Base-by-base conservation (phyloP, 495 filamentous ascomycete species). In the Delitschia confertaspora region DNA sequence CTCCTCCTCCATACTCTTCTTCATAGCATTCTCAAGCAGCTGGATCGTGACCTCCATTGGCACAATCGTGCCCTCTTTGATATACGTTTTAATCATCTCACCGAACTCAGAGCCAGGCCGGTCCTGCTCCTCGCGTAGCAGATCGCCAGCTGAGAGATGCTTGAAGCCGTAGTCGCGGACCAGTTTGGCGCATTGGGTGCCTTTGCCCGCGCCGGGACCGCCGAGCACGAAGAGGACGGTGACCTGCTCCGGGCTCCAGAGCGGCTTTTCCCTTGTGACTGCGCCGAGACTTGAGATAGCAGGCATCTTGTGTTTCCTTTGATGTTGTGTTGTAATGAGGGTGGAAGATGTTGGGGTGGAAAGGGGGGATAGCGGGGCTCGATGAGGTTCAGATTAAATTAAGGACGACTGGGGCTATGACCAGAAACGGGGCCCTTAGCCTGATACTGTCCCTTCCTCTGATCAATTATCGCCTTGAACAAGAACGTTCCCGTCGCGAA, bases 31-130 rank as follows among this genome's bases (percentile, higher is more conserved):
- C 63, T 95, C 91, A 3, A 98, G 74, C 11, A 98, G 63, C 20
- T 82, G 79, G 26, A 98, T 81, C n/a, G 91, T 98, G 16, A 98
- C 87, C 59, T 96, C 89, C 89, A 94, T 94, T 7, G 91, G 91
- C 49, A 98, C 91, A 64, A 98, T 98, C 53, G 76, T 80, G 47
- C 91, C 91, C 60, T 98, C 80, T 26, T 76, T 77, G 71, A 98
- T 98, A 69, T 88, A 86, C 33, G 77, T 69, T 45, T 79, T 79
- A 73, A 98, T 98, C 64, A 96, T 71, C 23, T 80, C 72, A 58
- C 91, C 91, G 64, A 93, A 95, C 60, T 94, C 72, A 51, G 75
- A 82, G 29, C 85, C 87, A 4, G 75, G 70, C 8, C 91, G 81
- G 53, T 86, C 70, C 68, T 98, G 91, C 65, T 98, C 91, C 33